Evolutionary conservation across 139 green algal species (phyloP).

Genomic region (Nannochloris sp.): DNA sequence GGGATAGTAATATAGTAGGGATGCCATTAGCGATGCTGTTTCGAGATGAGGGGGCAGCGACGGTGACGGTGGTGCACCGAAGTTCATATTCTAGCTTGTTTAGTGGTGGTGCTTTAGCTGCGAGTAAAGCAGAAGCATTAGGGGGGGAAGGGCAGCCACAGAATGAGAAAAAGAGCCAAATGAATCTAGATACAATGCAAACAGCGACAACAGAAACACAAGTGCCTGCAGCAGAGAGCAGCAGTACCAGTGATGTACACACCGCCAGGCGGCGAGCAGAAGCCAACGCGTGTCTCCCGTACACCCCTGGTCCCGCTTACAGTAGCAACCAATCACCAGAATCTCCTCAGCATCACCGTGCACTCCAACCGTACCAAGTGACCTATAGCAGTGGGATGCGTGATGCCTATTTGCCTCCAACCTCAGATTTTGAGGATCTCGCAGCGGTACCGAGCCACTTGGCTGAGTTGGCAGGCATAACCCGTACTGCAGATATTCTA

Average conservation of each 20-base stretch:
- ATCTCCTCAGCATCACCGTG: neutral
- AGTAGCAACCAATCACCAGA: too few species aligned
- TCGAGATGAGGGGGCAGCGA: constrained; percentile 53
- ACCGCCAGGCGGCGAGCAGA: constrained; percentile 10
- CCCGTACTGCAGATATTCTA: constrained; percentile 64
- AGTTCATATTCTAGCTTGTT: constrained; percentile 30
- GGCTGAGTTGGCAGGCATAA: constrained; percentile 26
- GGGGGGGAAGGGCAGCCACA: neutral
- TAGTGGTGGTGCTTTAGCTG: constrained; percentile 3
- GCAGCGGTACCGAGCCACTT: too few species aligned
- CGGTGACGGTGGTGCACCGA: constrained; percentile 69
- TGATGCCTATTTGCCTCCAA: too few species aligned
- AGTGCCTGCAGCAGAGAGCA: too few species aligned
- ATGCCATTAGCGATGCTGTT: constrained; percentile 90
- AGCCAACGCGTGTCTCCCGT: constrained; percentile 18
- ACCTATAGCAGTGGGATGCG: constrained; percentile 6
- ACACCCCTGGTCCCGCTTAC: constrained; percentile 15
- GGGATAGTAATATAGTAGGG: constrained; percentile 91
- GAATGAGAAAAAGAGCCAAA: too few species aligned
- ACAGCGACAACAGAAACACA: too few species aligned
- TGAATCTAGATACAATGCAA: too few species aligned
- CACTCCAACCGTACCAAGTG: constrained; percentile 12
- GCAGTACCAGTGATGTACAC: too few species aligned
- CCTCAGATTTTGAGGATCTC: too few species aligned
- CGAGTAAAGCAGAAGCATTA: neutral